These are phyloP conservation scores for Rubroboletus satanas DNA, from an alignment of 768 basidiomycete genomes.

Conservation along the genomic window DNA sequence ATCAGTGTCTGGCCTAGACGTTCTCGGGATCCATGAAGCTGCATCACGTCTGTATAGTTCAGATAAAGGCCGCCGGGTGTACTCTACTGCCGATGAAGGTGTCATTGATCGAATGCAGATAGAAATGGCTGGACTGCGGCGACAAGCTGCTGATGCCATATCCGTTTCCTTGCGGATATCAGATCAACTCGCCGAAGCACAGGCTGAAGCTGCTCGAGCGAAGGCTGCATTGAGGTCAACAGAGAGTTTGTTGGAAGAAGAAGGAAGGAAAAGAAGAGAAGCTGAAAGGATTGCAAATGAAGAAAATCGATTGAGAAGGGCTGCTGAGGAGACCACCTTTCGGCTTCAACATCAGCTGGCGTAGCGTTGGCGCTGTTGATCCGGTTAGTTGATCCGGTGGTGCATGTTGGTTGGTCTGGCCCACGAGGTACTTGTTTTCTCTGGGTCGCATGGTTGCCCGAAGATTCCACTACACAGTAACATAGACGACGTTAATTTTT, in stretches of 20 bases:
- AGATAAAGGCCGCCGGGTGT: constrained; percentile 25
- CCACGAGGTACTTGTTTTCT: background rate
- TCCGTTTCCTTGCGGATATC: constrained; percentile 61
- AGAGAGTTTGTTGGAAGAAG: constrained; percentile 60
- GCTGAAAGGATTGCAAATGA: constrained; percentile 52
- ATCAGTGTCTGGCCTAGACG: constrained; percentile 36
- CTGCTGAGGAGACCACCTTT: constrained; percentile 49
- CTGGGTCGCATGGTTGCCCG: background rate
- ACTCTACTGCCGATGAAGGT: constrained; percentile 36
- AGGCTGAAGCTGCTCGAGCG: constrained; percentile 55
- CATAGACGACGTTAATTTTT: constrained; percentile 5
- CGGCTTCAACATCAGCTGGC: constrained; percentile 30
- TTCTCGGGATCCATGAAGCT: constrained; percentile 31
- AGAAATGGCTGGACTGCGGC: constrained; percentile 60
- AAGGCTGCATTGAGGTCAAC: constrained; percentile 51
- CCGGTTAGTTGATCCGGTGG: constrained; percentile 1
- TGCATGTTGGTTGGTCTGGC: background rate
- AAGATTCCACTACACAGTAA: background rate
- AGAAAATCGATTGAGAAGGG: constrained; percentile 42
- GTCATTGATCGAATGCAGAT: constrained; percentile 60
- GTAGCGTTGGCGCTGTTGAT: background rate
- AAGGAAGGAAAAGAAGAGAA: constrained; percentile 53
- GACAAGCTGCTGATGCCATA: constrained; percentile 66
- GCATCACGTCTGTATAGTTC: constrained; percentile 43
- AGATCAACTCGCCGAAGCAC: constrained; percentile 65